Evolutionary conservation across 768 basidiomycete genomes (phyloP).

Genomic region (Naematelia encephala): DNA sequence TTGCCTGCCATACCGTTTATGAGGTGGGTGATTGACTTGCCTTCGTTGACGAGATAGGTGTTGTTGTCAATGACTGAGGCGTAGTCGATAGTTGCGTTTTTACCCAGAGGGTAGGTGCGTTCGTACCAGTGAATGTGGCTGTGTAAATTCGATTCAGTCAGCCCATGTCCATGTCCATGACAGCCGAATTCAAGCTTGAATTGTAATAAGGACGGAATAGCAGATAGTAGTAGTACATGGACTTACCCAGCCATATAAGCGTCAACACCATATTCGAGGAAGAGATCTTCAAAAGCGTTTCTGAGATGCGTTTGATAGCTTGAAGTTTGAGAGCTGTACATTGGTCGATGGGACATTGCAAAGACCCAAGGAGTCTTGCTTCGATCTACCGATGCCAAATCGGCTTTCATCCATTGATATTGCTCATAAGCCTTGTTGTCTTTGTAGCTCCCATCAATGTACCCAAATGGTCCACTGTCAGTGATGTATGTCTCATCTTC

Average conservation of each 20-base stretch:
- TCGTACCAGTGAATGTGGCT: constrained; percentile 25
- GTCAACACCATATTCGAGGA: constrained; percentile 37
- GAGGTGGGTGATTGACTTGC: constrained; percentile 22
- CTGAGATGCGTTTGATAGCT: constrained; percentile 15
- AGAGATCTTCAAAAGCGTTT: constrained; percentile 38
- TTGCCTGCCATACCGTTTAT: constrained; percentile 78
- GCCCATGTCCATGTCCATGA: no score
- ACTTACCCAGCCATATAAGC: constrained; percentile 9
- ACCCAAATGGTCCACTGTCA: constrained; percentile 16
- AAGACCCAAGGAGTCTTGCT: constrained; percentile 38
- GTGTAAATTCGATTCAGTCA: no score
- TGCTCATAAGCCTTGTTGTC: constrained; percentile 19
- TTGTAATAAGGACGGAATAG: no score
- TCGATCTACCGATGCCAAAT: constrained; percentile 35
- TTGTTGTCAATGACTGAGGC: constrained; percentile 20
- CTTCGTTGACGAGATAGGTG: constrained; percentile 16
- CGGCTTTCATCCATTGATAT: constrained; percentile 28
- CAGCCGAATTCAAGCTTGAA: no score
- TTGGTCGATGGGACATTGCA: constrained; percentile 29
- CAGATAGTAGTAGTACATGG: no score
- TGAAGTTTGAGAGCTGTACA: constrained; percentile 14
- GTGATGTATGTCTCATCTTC: constrained; percentile 15
- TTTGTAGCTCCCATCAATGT: constrained; percentile 13
- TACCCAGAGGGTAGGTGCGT: constrained; percentile 17
- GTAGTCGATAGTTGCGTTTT: constrained; percentile 21